Percentiles rank a stretch among this genome's conserved stretches.
These are phyloP conservation scores for Garcileccinum viscosum DNA, from an alignment of 1,284 basidiomycete species.

Conservation along the genomic window DNA sequence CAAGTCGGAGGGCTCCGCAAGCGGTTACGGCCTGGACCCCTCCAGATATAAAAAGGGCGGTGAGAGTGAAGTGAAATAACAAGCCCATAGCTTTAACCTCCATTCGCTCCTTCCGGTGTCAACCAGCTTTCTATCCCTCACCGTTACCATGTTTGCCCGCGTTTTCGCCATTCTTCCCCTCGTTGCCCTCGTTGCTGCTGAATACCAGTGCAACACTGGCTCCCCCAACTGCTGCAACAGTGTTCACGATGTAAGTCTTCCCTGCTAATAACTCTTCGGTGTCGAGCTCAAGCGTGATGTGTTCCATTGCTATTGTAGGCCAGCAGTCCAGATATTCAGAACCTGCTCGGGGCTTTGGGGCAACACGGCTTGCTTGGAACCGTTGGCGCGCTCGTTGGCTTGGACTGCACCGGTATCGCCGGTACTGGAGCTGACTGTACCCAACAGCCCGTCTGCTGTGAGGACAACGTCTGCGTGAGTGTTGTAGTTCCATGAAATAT, in stretches of 20 bases:
- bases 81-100: not conserved
- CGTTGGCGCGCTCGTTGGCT: not conserved
- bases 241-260: not conserved
- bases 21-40: not conserved
- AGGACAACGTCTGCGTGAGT: not conserved
- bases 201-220: not conserved
- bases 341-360: too few relatives aligned
- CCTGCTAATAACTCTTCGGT: not conserved
- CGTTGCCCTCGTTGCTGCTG: not conserved
- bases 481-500: too few relatives aligned
- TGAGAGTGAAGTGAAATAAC: not conserved
- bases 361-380: too few relatives aligned
- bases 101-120: not conserved
- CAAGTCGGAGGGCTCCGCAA: not conserved
- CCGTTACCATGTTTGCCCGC: conserved; percentile 20
- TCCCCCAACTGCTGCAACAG: not conserved
- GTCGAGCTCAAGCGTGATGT: not conserved
- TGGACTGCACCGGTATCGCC: not conserved
- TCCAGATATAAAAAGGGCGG: not conserved
- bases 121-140: not conserved
- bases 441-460: not conserved
- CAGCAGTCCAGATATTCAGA: too few relatives aligned
- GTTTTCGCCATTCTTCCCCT: not conserved
- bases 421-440: not conserved
- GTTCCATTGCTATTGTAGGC: not conserved